Evolutionary conservation across 192 early-diverging fungal species (phyloP).

Genomic region (Backusella australiensis): DNA sequence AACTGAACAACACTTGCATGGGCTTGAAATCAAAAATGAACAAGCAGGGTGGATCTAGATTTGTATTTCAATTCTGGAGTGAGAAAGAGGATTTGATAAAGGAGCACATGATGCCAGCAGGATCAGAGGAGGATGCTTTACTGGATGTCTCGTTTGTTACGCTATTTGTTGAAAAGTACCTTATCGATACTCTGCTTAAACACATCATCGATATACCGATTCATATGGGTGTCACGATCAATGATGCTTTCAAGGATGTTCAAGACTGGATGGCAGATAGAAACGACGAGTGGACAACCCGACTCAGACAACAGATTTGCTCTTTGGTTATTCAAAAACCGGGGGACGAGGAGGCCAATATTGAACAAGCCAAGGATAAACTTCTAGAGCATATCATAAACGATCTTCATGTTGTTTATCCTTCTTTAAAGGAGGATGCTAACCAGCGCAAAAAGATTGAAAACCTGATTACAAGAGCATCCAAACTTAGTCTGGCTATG

Average conservation of each 20-base stretch:
- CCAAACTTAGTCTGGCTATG: slow-evolving; percentile 44
- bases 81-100: not conserved
- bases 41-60: not conserved
- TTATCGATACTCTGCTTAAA: slow-evolving; percentile 38
- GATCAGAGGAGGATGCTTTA: slow-evolving; percentile 33
- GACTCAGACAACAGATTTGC: slow-evolving; percentile 43
- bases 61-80: not conserved
- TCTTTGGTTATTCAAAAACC: slow-evolving; percentile 35
- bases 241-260: slow-evolving; percentile 25
- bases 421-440: slow-evolving; percentile 11
- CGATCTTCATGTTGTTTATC: slow-evolving; percentile 31
- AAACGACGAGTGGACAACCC: slow-evolving; percentile 32
- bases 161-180: slow-evolving; percentile 44
- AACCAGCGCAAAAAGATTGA: slow-evolving; percentile 24
- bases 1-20: slow-evolving; percentile 32
- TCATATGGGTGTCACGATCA: slow-evolving; percentile 37
- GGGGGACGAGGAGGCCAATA: slow-evolving; percentile 17
- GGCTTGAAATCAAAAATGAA: slow-evolving; percentile 32
- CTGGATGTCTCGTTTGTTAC: slow-evolving; percentile 36
- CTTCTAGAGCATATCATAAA: slow-evolving; percentile 30
- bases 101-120: slow-evolving; percentile 23
- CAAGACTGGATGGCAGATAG: slow-evolving; percentile 36
- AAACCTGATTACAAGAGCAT: slow-evolving; percentile 37
- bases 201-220: slow-evolving; percentile 40
- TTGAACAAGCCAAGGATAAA: slow-evolving; percentile 16